Base-by-base conservation (phyloP, 2,329 filamentous ascomycete species). In the Ceratocystis ficicola region DNA sequence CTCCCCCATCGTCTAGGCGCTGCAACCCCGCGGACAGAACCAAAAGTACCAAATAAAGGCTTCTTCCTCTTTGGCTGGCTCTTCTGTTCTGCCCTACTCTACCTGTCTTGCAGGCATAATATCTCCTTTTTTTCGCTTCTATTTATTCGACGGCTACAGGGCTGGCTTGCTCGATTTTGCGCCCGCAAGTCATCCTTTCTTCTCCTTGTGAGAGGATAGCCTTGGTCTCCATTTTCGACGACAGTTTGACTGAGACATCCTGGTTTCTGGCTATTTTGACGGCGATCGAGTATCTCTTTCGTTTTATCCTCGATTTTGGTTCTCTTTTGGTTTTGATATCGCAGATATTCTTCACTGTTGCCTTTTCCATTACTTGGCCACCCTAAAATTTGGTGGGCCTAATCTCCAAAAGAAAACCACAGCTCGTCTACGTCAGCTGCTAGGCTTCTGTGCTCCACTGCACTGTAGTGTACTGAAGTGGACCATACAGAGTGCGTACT, bases 161-260 rank as follows among this genome's bases (percentile, higher is more conserved):
- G 52, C 52, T 57, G 25, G 52, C 36, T 41, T 41, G 36, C 36
- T 32, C 52, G 52, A 57, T 57, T 57, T 57, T 57, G 52, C 52
- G 52, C 52, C 52, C 52, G 52, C 52, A 57, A 57, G 28, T 32
- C 52, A 57, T 57, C 52, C 52, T 57, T 57, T 57, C 52, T 57
- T 30, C 25, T 57, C 52, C 15, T 57, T 57, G 52, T 57, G 52
- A 57, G 52, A 57, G 52, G 52, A 57, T 57, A 57, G 52, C 30
- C 22, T 30, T 57, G 52, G 52, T 57, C 52, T 57, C 52, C 52
- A 57, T 57, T 57, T n/a, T 57, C 25, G 30, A 57, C 52, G 52
- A 57, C 52, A 57, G 28, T 30, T 30, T 8, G 52, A 57, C 52
- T 57, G 52, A 57, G 52, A 57, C 52, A 57, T 57, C 52, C 52